Conservation (phyloP, 1,139 yeast genomes). For the Yamadazyma membranifaciens region DNA sequence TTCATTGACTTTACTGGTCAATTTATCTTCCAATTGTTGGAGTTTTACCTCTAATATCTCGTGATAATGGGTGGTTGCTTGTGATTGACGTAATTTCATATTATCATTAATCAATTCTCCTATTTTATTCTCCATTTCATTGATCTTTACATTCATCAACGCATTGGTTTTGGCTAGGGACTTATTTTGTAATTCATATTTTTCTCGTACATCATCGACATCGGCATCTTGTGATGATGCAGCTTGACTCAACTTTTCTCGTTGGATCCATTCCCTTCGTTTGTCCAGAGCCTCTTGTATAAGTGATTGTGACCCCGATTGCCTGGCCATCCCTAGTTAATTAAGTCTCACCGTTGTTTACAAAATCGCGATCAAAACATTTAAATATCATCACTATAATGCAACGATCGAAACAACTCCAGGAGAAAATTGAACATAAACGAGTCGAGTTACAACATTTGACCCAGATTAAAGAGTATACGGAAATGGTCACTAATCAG, state of each 20-base stretch:
- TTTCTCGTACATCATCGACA: conserved; percentile 8
- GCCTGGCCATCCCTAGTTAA: conserved; percentile 17
- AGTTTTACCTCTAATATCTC: conserved; percentile 10
- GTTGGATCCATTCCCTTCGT: conserved; percentile 4
- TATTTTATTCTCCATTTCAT: conserved; percentile 49
- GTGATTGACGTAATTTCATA: conserved; percentile 27
- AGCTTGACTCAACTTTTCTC: background rate
- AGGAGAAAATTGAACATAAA: conserved; percentile 44
- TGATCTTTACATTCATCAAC: conserved; percentile 44
- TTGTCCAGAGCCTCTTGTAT: conserved; percentile 13
- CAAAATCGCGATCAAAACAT: conserved; percentile 1
- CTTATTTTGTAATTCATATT: conserved; percentile 45
- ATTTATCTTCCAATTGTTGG: conserved; percentile 10
- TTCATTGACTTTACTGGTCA: conserved; percentile 11
- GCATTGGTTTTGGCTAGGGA: conserved; percentile 58
- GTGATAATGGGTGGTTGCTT: conserved; percentile 4
- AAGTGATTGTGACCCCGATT: conserved; percentile 17
- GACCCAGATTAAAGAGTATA: conserved; percentile 48
- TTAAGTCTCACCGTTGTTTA: conserved; percentile 8
- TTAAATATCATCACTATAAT: conserved; percentile 5
- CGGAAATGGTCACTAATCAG: conserved; percentile 45
- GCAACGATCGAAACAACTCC: conserved; percentile 16
- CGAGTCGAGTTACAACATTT: conserved; percentile 52
- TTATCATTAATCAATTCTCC: conserved; percentile 49
- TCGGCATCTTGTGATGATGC: background rate